Evolutionary conservation across 2,329 filamentous ascomycete genomes (phyloP), one percentile per base, ranked within the genome.

Genomic region (Diaporthe ilicicola): DNA sequence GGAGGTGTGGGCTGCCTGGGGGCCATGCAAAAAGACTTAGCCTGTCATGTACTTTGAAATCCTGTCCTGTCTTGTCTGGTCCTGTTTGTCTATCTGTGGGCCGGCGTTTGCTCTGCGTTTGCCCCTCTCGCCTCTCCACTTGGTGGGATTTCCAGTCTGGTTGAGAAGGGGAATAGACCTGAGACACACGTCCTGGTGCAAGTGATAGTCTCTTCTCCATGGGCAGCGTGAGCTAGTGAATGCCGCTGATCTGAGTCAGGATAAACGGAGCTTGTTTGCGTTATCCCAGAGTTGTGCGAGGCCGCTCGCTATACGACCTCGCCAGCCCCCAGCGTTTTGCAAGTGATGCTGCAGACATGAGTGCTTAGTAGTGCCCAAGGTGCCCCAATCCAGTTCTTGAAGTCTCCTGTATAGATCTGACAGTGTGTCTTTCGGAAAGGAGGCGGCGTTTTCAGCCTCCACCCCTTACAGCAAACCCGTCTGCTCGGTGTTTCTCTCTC

Each of bases 1-100:
- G 27, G 15, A 50, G 27, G 50, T 64, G 32, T 37, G 44, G 59
- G 59, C 59, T 64, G 44, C n/a, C 29, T 64, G 59, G 59, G 59
- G 59, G 59, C 44, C 59, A 50, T 64, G 59, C 59, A 48, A 48
- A 54, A 46, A 46, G 12, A 2, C 42, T 62, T n/a, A n/a, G 59
- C 34, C 59, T 10, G 19, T n/a, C 42, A 32, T 7, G 42, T 48
- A 37, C 17, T 64, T 37, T 24, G 22, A 15, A 39, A 8, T 3
- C 37, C 39, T n/a, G n/a, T n/a, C n/a, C 22, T 62, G 32, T 39
- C 37, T 10, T 27, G 27, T 42, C 39, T 62, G 39, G 24, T n/a
- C n/a, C 42, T 48, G n/a, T 48, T n/a, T 62, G 56, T 24, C 17
- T 27, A 7, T 17, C 50, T 19, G 27, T 17, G 15, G 27, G 50